Conservation (phyloP, 2,329 filamentous ascomycete species). For the Fusarium succisae region DNA sequence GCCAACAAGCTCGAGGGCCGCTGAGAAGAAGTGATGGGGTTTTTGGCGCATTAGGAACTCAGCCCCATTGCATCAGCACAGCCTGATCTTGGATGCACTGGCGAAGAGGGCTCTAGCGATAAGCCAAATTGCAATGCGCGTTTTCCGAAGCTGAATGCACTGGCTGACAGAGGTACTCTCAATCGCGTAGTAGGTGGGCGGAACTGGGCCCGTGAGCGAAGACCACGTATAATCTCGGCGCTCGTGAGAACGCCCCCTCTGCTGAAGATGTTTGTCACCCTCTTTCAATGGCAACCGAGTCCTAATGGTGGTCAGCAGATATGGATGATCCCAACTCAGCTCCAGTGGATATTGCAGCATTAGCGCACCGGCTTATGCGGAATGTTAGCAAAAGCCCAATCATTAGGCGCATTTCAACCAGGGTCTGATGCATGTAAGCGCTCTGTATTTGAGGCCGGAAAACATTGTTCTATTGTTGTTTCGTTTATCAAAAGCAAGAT, state of each 20-base stretch:
- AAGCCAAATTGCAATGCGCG: background rate
- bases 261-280: too few species aligned
- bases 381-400: background rate
- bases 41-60: background rate
- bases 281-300: background rate
- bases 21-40: background rate
- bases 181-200: background rate
- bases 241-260: background rate
- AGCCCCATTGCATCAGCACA: background rate
- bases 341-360: background rate
- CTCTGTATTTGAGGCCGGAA: background rate
- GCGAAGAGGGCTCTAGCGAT: fast-evolving
- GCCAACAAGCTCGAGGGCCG: background rate
- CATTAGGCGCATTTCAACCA: background rate
- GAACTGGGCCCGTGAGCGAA: background rate
- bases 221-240: background rate
- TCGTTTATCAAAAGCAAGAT: background rate
- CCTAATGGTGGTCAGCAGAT: background rate
- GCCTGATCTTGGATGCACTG: background rate
- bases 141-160: background rate
- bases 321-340: background rate
- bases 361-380: background rate
- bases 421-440: background rate
- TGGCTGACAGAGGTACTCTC: background rate
- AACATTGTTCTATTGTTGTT: too few species aligned